Evolutionary conservation across 2,329 filamentous ascomycete genomes (phyloP).

Genomic region (Pseudocercospora eumusae): DNA sequence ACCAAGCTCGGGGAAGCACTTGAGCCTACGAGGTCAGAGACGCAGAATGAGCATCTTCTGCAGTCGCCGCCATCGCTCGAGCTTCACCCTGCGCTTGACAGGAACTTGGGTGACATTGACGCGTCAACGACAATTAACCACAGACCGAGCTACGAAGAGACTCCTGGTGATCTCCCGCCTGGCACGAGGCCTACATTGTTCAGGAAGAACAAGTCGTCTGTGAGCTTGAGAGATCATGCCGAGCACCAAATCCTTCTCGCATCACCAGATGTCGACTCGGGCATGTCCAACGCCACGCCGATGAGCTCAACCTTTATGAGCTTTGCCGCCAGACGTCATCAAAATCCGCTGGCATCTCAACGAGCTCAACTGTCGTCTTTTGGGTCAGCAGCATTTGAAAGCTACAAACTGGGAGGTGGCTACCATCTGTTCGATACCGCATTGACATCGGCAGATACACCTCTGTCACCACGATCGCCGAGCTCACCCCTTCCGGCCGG

Average conservation of each 20-base stretch:
- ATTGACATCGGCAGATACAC: constrained; percentile 28
- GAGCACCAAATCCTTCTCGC: constrained; percentile 70
- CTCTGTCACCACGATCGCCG: constrained; percentile 37
- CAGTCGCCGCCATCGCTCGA: constrained; percentile 38
- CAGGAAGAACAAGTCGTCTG: constrained; percentile 54
- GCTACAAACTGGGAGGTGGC: constrained; percentile 62
- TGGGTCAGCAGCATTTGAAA: constrained; percentile 42
- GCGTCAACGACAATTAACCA: constrained; percentile 26
- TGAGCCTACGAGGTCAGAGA: constrained; percentile 31
- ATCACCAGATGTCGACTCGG: constrained; percentile 60
- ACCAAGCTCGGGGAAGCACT: constrained; percentile 25
- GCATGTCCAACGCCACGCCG: constrained; percentile 71
- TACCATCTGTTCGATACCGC: constrained; percentile 76
- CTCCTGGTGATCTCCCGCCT: constrained; percentile 29
- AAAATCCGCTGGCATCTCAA: constrained; percentile 36
- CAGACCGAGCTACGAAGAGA: constrained; percentile 31
- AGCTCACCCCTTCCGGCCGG: constrained; percentile 66
- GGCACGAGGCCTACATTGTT: constrained; percentile 37
- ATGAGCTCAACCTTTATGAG: constrained; percentile 66
- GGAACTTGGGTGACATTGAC: constrained; percentile 12
- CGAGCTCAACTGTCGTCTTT: constrained; percentile 54
- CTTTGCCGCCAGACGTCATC: constrained; percentile 42
- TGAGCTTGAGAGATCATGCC: constrained; percentile 62
- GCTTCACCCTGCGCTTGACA: constrained; percentile 25
- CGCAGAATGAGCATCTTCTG: constrained; percentile 34